Evolutionary conservation across 345 rosid species (phyloP).

Genomic region (Zanthoxylum bungeanum): DNA sequence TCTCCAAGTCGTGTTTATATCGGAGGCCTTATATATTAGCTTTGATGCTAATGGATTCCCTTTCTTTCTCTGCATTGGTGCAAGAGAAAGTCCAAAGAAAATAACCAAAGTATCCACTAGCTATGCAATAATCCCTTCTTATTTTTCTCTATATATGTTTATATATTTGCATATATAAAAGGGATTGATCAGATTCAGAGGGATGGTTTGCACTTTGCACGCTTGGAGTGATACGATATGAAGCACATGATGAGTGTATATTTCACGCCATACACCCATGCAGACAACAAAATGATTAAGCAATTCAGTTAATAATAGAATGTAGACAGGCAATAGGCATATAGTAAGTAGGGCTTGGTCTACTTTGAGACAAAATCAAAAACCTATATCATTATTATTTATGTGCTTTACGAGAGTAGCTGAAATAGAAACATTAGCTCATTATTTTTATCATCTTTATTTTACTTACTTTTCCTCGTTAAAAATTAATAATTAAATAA

Average conservation of each 20-base stretch:
- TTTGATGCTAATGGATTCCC: slow-evolving; percentile 22
- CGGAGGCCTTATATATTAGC: too few relatives aligned
- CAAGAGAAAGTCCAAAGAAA: slow-evolving; percentile 50
- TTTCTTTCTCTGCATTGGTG: slow-evolving; percentile 34
- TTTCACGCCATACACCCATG: slow-evolving; percentile 46
- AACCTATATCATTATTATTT: slow-evolving; percentile 4
- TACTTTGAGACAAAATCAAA: slow-evolving; percentile 13
- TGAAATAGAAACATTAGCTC: too few relatives aligned
- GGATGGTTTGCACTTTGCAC: slow-evolving; percentile 21
- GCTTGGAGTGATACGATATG: slow-evolving; percentile 26
- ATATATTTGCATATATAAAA: too few relatives aligned
- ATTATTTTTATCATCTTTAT: too few relatives aligned
- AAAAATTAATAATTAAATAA: too few relatives aligned
- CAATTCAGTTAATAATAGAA: not conserved
- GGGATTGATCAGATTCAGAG: not conserved
- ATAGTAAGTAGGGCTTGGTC: slow-evolving; percentile 21
- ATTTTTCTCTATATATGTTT: not conserved
- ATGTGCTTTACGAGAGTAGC: slow-evolving; percentile 15
- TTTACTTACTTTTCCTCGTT: too few relatives aligned
- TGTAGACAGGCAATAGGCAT: not conserved
- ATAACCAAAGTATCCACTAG: slow-evolving; percentile 11
- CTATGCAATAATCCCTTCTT: slow-evolving; percentile 4
- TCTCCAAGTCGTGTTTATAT: too few relatives aligned
- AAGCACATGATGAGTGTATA: slow-evolving; percentile 43
- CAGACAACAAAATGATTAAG: slow-evolving; percentile 43